Percentiles rank a stretch among this genome's conserved stretches.
Conservation (phyloP, 2,329 filamentous ascomycete species). For the Beauveria sp. region DNA sequence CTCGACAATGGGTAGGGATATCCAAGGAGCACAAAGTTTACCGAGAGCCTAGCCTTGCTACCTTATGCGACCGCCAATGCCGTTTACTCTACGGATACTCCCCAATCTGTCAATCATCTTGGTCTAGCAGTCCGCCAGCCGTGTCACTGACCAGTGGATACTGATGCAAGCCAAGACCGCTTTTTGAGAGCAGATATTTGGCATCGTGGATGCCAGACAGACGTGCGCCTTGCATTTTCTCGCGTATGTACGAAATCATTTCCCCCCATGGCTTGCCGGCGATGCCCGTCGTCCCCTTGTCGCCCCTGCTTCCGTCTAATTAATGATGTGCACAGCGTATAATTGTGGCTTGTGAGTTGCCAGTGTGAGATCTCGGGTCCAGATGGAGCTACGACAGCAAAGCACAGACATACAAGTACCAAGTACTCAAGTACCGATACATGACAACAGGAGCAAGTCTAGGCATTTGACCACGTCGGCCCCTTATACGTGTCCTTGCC, state of each 20-base stretch:
- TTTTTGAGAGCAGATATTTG: slow-evolving; percentile 6
- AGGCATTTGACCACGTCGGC: neutral
- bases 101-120: neutral
- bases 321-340: slow-evolving; percentile 5
- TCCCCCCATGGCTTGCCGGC: neutral
- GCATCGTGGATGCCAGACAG: slow-evolving; percentile 3
- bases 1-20: neutral
- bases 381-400: slow-evolving; percentile 5
- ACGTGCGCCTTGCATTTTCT: slow-evolving; percentile 7
- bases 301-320: slow-evolving; percentile 3
- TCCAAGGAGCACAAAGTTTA: neutral
- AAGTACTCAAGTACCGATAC: neutral
- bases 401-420: neutral
- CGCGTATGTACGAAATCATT: slow-evolving; percentile 7
- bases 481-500: neutral
- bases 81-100: neutral
- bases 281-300: neutral
- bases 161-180: slow-evolving; percentile 8
- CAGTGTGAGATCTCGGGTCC: slow-evolving; percentile 9
- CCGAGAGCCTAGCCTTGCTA: neutral
- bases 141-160: slow-evolving; percentile 4
- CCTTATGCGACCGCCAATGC: neutral
- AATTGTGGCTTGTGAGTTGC: slow-evolving; percentile 6
- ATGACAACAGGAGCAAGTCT: neutral
- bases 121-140: neutral